phyloP scores from a whole-genome alignment of 306 rosid species.

The Herpetospermum pedunculosum region DNA sequence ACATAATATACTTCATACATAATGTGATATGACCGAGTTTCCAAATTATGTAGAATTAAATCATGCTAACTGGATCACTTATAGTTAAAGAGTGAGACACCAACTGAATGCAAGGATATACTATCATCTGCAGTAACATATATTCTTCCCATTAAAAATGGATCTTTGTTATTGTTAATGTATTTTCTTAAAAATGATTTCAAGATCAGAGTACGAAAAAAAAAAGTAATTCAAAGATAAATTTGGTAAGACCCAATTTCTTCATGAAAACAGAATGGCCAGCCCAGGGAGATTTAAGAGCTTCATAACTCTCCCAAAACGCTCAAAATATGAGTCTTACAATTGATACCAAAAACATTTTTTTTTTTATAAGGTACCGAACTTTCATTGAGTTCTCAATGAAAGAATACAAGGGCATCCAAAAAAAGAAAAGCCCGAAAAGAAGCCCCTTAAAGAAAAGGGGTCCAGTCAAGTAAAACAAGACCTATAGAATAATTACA shows the following conservation, averaged over 20 bases:
- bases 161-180: not conserved
- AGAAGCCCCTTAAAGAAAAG: too few relatives aligned
- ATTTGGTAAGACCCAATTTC: not conserved
- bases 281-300: not conserved
- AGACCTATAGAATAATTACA: too few relatives aligned
- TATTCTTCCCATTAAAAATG: not conserved
- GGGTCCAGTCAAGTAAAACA: too few relatives aligned
- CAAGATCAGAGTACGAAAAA: not conserved
- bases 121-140: not conserved
- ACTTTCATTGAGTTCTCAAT: too few relatives aligned
- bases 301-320: not conserved
- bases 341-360: not conserved
- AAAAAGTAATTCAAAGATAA: not conserved
- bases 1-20: not conserved
- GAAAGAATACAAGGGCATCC: too few relatives aligned
- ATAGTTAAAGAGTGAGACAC: not conserved
- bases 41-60: not conserved
- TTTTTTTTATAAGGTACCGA: too few relatives aligned
- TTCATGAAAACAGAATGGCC: not conserved
- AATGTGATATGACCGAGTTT: not conserved
- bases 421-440: too few relatives aligned
- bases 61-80: not conserved
- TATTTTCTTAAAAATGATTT: not conserved
- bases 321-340: not conserved
- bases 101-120: slow-evolving; percentile 2